Percentiles rank a stretch among this genome's conserved stretches.
These are phyloP conservation scores for Claviceps arundinis DNA, from an alignment of 2,329 filamentous ascomycete species.

Conservation along the genomic window DNA sequence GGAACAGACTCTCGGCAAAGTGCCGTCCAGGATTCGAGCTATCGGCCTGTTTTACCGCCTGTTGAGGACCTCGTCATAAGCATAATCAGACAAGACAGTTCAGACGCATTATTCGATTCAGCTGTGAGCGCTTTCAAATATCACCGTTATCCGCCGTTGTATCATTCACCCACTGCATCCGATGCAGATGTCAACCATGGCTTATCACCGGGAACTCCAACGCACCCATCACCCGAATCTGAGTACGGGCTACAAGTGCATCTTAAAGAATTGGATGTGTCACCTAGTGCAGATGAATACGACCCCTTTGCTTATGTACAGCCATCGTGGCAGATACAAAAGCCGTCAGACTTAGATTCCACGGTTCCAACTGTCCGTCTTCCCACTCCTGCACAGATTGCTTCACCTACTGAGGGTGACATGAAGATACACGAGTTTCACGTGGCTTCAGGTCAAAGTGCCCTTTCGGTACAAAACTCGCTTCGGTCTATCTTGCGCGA, in stretches of 20 bases:
- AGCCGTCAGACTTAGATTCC: constrained; percentile 9
- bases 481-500: constrained; percentile 38
- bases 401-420: constrained; percentile 17
- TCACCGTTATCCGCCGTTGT: constrained; percentile 15
- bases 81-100: constrained; percentile 29
- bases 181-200: constrained; percentile 9
- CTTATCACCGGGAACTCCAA: constrained; percentile 15
- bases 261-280: neutral
- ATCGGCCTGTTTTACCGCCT: constrained; percentile 35
- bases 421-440: constrained; percentile 33
- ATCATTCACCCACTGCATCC: constrained; percentile 11
- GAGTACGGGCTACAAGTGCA: neutral
- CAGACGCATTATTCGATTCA: constrained; percentile 29
- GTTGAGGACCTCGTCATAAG: constrained; percentile 44
- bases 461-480: constrained; percentile 43
- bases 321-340: constrained; percentile 13
- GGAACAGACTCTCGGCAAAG: constrained; percentile 24
- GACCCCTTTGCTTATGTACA: constrained; percentile 31
- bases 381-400: constrained; percentile 31
- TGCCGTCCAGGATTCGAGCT: constrained; percentile 10
- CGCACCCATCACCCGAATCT: constrained; percentile 1
- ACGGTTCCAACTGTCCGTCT: constrained; percentile 19
- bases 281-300: constrained; percentile 25
- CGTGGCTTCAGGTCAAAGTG: constrained; percentile 28
- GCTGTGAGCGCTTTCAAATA: constrained; percentile 31